Base-by-base conservation (phyloP, 2,329 filamentous ascomycete genomes). In the Fusarium graminum region DNA sequence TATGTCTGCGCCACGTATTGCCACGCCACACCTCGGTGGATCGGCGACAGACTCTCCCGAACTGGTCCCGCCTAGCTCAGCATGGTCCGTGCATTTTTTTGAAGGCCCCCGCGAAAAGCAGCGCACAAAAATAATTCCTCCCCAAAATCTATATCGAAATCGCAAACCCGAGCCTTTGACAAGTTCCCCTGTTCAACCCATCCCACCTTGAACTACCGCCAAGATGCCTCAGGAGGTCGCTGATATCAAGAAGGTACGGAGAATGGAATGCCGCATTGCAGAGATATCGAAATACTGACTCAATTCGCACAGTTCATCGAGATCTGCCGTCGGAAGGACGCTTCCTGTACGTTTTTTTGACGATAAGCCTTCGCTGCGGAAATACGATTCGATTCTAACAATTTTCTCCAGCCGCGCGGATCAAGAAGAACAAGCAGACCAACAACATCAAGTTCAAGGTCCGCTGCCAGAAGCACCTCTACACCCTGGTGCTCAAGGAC, bases 371-470 rank as follows among this genome's bases (percentile, higher is more conserved):
- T 47, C 28, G 16, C 13, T 34, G 68, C 71, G 40, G 40, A 64
- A 45, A 55, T 49, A 29, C 62, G 54, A 17, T 40, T 44, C 58
- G 38, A 44, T 59, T 70, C 76, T 80, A 68, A 80, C 75, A 64
- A 63, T 69, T 25, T 17, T 29, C 52, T 41, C 65, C 34, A 94
- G 92, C 92, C 83, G 92, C 92, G 80, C 90, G 92, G 82, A 93
- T 94, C 88, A 94, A 98, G 93, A 95, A 96, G 89, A 97, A 90
- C 90, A 91, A 90, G 84, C 90, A 91, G 85, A 85, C 86, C 79
- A 88, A 90, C 81, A 90, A 94, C 88, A 94, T 95, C 90, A 99
- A 99, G 92, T 98, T 99, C 93, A 99, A 99, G 93, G 94, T 99
- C 88, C 93, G 95, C 83, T 98, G 95, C 91, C 88, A 92, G 82